phyloP scores from a whole-genome alignment of 352 stramenopile genomes.

The Phytophthora cajani region DNA sequence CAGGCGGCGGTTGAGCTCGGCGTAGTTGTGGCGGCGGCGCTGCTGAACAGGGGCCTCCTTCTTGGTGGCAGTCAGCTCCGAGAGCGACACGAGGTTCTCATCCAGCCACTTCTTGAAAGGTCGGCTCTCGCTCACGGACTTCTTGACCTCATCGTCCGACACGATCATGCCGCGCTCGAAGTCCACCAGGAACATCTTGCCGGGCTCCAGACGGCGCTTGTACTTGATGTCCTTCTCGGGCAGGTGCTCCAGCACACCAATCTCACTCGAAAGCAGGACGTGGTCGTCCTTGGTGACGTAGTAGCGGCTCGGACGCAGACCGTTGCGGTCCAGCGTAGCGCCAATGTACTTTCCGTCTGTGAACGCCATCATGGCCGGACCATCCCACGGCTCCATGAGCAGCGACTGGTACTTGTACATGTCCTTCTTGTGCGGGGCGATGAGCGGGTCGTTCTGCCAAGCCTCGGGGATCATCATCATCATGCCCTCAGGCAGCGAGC shows the following conservation, averaged over 20 bases:
- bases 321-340: constrained; percentile 97
- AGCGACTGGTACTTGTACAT: constrained; percentile 98
- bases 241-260: constrained; percentile 93
- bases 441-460: constrained; percentile 95
- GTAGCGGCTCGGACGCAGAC: constrained; percentile 95
- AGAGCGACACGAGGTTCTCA: constrained; percentile 90
- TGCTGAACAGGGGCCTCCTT: constrained; percentile 25
- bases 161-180: constrained; percentile 96
- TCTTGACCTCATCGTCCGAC: constrained; percentile 96
- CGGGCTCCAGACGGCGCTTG: constrained; percentile 95
- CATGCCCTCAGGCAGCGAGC: constrained; percentile 94
- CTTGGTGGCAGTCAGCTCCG: constrained; percentile 56
- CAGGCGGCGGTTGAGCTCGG: constrained; percentile 87
- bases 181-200: constrained; percentile 98
- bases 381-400: constrained; percentile 98
- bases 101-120: constrained; percentile 95
- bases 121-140: constrained; percentile 84
- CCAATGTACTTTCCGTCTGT: constrained; percentile 96
- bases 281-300: constrained; percentile 98
- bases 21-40: constrained; percentile 51
- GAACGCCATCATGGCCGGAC: constrained; percentile 98
- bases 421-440: constrained; percentile 93
- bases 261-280: constrained; percentile 95
- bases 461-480: constrained; percentile 99
- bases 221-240: constrained; percentile 92